Base-by-base conservation (phyloP, 257 asterid genomes). In the Solanum boliviense region DNA sequence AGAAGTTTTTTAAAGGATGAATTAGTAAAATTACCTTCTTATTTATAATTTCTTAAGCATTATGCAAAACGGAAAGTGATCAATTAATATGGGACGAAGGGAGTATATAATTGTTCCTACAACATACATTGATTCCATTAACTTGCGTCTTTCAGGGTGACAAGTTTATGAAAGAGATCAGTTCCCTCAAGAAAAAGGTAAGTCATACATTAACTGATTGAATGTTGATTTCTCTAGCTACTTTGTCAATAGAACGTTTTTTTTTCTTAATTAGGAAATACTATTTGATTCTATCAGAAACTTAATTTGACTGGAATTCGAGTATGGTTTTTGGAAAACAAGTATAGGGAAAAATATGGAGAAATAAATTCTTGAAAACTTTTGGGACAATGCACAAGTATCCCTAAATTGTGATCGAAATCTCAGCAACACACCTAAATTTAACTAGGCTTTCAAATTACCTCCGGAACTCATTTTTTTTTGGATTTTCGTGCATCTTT, bases 141-240 rank as follows among this genome's bases (percentile, higher is more conserved):
- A 73, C 44, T n/a, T 52, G 79, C 89, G 84, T 31, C 48, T 89
- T 90, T 90, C 93, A 96, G 98, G 90, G 92, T 71, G 97, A 92
- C 58, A 91, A 20, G 87, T 89, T 84, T 31, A 67, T 91, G 90
- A 90, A 84, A 83, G 98, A 96, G 91, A 93, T 96, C 82, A 85
- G 83, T 88, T 52, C 65, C 90, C 90, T 93, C 86, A 94, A 91
- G 93, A 88, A 87, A 88, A 94, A 94, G 98, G 99, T 87, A 79
- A 89, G 94, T 92, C 83, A 72, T 60, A 4, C 31, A 86, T 34
- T 11, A n/a, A n/a, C 87, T 41, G 7, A 62, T 65, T 60, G 20
- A 32, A 31, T 31, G 7, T 35, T 74, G 18, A 73, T 8, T 35
- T 58, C 25, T 56, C 29, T 29, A 62, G 71, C 71, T 29, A 15